Evolutionary conservation across 441 rosid species (phyloP), one percentile per base, ranked within the genome.

Genomic region (Populus hybrid): DNA sequence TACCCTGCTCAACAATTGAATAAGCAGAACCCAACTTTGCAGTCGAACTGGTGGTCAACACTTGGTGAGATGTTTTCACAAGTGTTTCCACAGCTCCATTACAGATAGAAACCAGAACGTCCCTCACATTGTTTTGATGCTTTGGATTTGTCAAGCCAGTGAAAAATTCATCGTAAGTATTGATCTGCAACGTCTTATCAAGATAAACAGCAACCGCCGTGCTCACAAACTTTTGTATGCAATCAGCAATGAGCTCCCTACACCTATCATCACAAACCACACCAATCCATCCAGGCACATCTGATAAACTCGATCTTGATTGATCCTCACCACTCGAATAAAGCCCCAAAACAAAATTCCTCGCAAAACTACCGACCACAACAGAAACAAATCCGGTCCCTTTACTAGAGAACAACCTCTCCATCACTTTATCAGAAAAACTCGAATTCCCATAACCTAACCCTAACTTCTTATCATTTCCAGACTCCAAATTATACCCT

Each of bases 291-390:
- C n/a, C 50, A 8, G 89, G 83, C n/a, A 83, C 74, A 76, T 86
- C 83, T 2, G 86, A 81, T 20, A 81, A 82, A 26, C 71, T 70
- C 24, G 81, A 77, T 33, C 77, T 79, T 26, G 42, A 75, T 66
- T 50, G 77, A 9, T 45, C 73, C 20, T 64, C 81, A 64, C 74
- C 82, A 35, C 71, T 64, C 0, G 94, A 79, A 86, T 89, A 84
- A 82, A 89, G 88, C 1, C 98, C 99, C 86, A 89, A 75, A 59
- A 92, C 94, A 79, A 95, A 84, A 88, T 92, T 95, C 88, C 87
- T 87, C 1, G 99, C 97, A 77, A 95, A 94, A 82, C 98, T 95
- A 82, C 97, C 97, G n/a, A 89, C 90, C 36, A 95, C 84, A 35
- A 86, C 90, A 0, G 99, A 95, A 36, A 88, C 86, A 81, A 95